Percentiles rank a stretch among this genome's conserved stretches.
These are phyloP conservation scores for Neonectria punicea DNA, from an alignment of 2,329 filamentous ascomycete species.

Conservation along the genomic window DNA sequence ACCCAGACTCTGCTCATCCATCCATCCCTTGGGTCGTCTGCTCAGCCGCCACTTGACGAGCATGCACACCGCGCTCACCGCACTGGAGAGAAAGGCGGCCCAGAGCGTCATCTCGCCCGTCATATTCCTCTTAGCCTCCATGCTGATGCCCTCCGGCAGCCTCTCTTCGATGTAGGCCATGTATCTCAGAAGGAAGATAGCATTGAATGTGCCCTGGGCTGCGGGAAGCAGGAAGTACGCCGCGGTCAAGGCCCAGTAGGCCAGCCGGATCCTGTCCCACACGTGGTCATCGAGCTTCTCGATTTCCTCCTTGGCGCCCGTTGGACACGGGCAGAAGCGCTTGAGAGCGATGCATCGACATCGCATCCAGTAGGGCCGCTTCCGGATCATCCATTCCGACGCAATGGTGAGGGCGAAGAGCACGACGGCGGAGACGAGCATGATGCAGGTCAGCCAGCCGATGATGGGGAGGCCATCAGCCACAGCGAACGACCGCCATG, in stretches of 20 bases:
- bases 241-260: slow-evolving; percentile 38
- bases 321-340: slow-evolving; percentile 38
- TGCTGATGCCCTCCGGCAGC: slow-evolving; percentile 39
- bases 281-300: slow-evolving; percentile 39
- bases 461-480: slow-evolving; percentile 26
- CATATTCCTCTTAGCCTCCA: slow-evolving; percentile 32
- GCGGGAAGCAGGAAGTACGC: slow-evolving; percentile 35
- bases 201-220: slow-evolving; percentile 28
- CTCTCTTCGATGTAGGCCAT: slow-evolving; percentile 33
- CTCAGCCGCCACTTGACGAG: slow-evolving; percentile 38
- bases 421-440: slow-evolving; percentile 27
- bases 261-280: slow-evolving; percentile 41
- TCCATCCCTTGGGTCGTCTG: slow-evolving; percentile 39
- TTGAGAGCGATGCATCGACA: slow-evolving; percentile 42
- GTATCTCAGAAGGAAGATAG: slow-evolving; percentile 33
- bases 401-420: slow-evolving; percentile 27
- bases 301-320: slow-evolving; percentile 41
- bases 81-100: slow-evolving; percentile 33
- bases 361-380: slow-evolving; percentile 41
- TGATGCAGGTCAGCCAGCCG: slow-evolving; percentile 33
- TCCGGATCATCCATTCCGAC: slow-evolving; percentile 41
- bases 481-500: slow-evolving; percentile 37
- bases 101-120: slow-evolving; percentile 34
- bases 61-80: slow-evolving; percentile 36
- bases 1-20: slow-evolving; percentile 35